Evolutionary conservation across 2,329 filamentous ascomycete genomes (phyloP), one percentile per base, ranked within the genome.

Genomic region (Hymenoscyphus fraxineus): DNA sequence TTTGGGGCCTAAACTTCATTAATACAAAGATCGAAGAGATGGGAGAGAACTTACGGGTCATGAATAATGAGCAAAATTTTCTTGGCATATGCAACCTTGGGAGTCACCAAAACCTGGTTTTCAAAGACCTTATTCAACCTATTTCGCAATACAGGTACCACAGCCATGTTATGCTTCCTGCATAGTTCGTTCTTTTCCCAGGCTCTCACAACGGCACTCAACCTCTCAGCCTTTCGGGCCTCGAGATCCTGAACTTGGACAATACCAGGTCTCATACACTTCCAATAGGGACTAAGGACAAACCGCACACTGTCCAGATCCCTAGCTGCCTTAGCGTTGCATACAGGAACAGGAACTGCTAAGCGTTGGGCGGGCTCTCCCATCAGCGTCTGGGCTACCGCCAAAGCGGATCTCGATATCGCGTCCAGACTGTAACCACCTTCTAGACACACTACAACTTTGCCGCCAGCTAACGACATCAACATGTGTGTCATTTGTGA

Each of bases 401-500:
- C 92, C 4, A 97, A 83, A 1, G 95, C 93, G 4, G 95, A 98
- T 64, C 91, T 88, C 0, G 95, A 96, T 65, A 99, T 99, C 0
- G 95, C 95, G 58, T 87, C 82, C 31, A 99, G 85, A 72, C 98
- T 98, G 78, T 99, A 99, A 9, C 95, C 95, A 27, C 95, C 95
- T 79, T 99, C 95, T 2, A 99, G 82, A 74, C 93, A 97, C 9
- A 97, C 94, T 2, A 92, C 91, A 15, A 99, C 84, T 74, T 93
- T 97, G 35, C 95, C 95, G 56, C 88, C 84, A 0, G 95, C 94
- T 22, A 99, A 82, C 1, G 92, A 93, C 93, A 97, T 98, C 58
- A 99, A 85, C 94, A 98, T 97, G 75, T 97, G 93, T 16, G 95
- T 98, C 95, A 99, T 98, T 74, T 99, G 94, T 15, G 93, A 92